Percentiles rank a stretch among this genome's conserved stretches.
phyloP scores from a whole-genome alignment of 1,139 yeast species.

The Blastobotrys capitulatus region DNA sequence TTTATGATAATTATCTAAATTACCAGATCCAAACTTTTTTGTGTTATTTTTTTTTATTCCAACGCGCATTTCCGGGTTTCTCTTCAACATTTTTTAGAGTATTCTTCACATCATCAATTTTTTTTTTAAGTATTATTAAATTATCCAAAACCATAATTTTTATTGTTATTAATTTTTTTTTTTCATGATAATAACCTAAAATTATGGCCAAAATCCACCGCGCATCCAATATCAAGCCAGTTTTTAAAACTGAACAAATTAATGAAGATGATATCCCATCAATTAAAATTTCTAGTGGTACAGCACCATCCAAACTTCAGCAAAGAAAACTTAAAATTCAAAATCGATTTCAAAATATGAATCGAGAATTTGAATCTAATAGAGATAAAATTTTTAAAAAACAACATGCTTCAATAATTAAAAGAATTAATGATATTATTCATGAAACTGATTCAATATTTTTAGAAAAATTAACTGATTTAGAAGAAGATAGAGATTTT shows the following conservation, averaged over 20 bases:
- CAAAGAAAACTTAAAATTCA: not conserved
- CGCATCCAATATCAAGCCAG: not conserved
- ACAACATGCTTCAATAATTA: not conserved
- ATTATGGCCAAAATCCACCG: no score
- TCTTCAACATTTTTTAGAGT: not conserved
- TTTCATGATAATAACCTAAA: not conserved
- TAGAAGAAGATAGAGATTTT: constrained; percentile 76
- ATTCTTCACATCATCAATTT: not conserved
- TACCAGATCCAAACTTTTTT: no score
- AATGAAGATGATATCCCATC: not conserved
- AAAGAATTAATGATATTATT: not conserved
- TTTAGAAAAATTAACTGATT: constrained; percentile 47
- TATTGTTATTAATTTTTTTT: not conserved
- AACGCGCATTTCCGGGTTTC: no score
- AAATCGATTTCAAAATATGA: not conserved
- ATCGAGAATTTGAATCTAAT: not conserved
- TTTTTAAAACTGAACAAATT: not conserved
- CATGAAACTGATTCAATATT: constrained; percentile 62
- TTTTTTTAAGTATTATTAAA: not conserved
- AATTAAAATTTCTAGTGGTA: not conserved
- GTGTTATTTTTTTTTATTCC: no score
- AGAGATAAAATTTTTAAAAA: not conserved
- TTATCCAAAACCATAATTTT: not conserved
- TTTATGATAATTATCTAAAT: no score
- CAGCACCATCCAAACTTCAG: not conserved